These are phyloP conservation scores for Amorphotheca resinae DNA, from an alignment of 495 filamentous ascomycete genomes.

Conservation along the genomic window DNA sequence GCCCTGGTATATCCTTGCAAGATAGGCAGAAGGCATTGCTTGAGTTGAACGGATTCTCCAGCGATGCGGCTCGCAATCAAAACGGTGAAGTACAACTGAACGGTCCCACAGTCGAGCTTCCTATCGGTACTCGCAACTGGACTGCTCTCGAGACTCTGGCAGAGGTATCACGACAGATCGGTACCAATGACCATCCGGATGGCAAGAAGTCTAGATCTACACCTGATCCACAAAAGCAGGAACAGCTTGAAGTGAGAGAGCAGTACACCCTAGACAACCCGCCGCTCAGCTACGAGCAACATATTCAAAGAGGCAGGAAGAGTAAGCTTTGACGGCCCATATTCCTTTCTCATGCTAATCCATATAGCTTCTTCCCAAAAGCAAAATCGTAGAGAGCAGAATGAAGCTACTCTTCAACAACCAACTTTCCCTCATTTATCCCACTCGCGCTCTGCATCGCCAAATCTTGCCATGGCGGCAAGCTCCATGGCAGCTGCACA, in stretches of 20 bases:
- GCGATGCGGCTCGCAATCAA: conserved; percentile 22
- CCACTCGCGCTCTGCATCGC: conserved; percentile 12
- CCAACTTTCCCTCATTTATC: conserved; percentile 3
- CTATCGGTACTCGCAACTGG: conserved; percentile 42
- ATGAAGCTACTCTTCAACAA: conserved; percentile 4
- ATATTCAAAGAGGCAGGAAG: conserved; percentile 23
- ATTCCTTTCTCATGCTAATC: not conserved
- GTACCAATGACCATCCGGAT: conserved; percentile 37
- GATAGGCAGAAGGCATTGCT: conserved; percentile 55
- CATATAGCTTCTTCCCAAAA: conserved; percentile 3
- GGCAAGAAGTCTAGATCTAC: conserved; percentile 17
- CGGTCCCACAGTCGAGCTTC: conserved; percentile 29
- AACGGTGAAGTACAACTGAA: conserved; percentile 27
- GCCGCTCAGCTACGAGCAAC: conserved; percentile 27
- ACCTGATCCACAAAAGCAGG: conserved; percentile 4
- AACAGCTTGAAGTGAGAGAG: conserved; percentile 36
- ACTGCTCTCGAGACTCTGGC: conserved; percentile 69
- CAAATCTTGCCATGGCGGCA: conserved; percentile 15
- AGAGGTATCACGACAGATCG: conserved; percentile 66
- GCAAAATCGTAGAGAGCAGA: conserved; percentile 8
- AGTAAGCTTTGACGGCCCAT: conserved; percentile 14
- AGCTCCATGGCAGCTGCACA: conserved; percentile 27
- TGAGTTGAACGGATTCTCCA: conserved; percentile 38
- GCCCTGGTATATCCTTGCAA: conserved; percentile 54
- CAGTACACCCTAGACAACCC: conserved; percentile 37